phyloP scores from a whole-genome alignment of 2,329 filamentous ascomycete species.

The Fusarium sulawesiense region DNA sequence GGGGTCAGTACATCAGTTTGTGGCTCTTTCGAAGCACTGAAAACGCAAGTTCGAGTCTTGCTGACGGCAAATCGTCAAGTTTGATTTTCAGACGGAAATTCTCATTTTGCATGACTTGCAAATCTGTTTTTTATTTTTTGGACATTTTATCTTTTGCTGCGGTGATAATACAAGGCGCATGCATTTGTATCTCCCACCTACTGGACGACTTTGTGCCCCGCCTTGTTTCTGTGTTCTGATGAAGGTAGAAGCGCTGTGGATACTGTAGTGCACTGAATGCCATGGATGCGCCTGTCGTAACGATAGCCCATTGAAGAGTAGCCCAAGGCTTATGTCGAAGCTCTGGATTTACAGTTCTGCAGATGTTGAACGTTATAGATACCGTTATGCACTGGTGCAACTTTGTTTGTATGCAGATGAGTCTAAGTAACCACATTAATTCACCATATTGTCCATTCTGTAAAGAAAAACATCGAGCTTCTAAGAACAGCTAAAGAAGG shows the following conservation, averaged over 20 bases:
- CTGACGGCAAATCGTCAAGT: slow-evolving; percentile 27
- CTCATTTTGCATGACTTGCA: neutral
- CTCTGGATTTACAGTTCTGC: neutral
- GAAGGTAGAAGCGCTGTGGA: neutral
- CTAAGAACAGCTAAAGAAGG: neutral
- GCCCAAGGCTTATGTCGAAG: neutral
- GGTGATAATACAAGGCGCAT: neutral
- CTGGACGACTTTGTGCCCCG: neutral
- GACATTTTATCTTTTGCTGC: neutral
- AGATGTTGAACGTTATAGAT: neutral
- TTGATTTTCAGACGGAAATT: neutral
- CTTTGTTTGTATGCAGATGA: neutral
- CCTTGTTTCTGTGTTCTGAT: neutral
- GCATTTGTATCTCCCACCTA: neutral
- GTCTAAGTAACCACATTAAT: neutral
- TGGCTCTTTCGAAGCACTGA: slow-evolving; percentile 34
- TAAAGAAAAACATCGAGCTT: neutral
- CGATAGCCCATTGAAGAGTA: neutral
- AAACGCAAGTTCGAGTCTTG: slow-evolving; percentile 44
- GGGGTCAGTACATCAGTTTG: slow-evolving; percentile 44
- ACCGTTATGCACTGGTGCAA: neutral
- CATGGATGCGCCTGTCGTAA: neutral
- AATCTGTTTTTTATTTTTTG: neutral
- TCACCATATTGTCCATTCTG: neutral
- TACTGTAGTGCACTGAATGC: neutral